Percentiles rank a stretch among this genome's conserved stretches.
phyloP scores from a whole-genome alignment of 140 eudicot species.

The Bidens hawaiensis region DNA sequence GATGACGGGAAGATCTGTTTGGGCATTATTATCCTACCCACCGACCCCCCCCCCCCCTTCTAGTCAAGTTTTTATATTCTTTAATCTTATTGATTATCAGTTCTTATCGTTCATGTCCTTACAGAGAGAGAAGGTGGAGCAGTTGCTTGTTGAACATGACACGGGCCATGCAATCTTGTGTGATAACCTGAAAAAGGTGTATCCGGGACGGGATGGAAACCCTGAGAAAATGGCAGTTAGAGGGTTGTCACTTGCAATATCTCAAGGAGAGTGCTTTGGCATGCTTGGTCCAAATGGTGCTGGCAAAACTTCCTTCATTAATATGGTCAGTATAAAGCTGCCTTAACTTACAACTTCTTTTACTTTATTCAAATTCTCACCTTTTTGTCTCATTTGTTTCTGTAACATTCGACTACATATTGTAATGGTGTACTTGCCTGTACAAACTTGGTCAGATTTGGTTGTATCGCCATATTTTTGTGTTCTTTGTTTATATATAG shows the following conservation, averaged over 20 bases:
- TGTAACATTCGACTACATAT: background rate
- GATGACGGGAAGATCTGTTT: background rate
- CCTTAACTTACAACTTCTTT: slow-evolving; percentile 1
- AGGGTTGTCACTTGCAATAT: slow-evolving; percentile 85
- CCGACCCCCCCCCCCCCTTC: too few species aligned
- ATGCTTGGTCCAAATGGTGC: slow-evolving; percentile 99
- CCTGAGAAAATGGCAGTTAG: slow-evolving; percentile 86
- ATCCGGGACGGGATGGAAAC: slow-evolving; percentile 90
- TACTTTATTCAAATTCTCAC: too few species aligned
- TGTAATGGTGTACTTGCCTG: background rate
- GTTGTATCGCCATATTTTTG: background rate
- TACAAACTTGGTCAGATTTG: background rate
- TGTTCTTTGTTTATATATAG: background rate
- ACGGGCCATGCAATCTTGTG: slow-evolving; percentile 62
- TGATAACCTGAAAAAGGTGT: slow-evolving; percentile 71
- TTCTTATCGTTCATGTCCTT: background rate
- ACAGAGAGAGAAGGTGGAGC: slow-evolving; percentile 80
- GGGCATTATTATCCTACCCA: background rate
- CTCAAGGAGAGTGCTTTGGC: slow-evolving; percentile 94
- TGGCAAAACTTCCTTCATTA: slow-evolving; percentile 92
- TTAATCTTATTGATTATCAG: slow-evolving; percentile 1
- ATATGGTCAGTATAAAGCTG: slow-evolving; percentile 60
- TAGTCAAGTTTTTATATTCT: too few species aligned
- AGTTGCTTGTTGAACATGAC: slow-evolving; percentile 46
- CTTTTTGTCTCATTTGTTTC: background rate